Evolutionary conservation across 176 grass and related monocot species (phyloP).

Genomic region (Paspalum vaginatum): DNA sequence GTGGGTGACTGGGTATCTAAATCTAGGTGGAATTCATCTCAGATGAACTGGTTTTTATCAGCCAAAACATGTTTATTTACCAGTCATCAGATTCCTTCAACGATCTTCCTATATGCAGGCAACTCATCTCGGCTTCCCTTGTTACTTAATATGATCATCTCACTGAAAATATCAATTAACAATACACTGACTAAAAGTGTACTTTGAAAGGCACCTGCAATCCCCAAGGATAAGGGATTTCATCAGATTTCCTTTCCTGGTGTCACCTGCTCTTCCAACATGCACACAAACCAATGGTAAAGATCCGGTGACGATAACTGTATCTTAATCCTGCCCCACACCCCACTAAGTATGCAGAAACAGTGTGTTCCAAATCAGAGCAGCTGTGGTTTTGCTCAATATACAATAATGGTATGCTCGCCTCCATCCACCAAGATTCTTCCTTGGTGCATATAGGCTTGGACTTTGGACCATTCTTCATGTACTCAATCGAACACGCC

Average conservation of each 20-base stretch:
- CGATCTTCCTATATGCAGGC: conserved; percentile 8
- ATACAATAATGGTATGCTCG: conserved; percentile 40
- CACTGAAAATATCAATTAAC: conserved; percentile 38
- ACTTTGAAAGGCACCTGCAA: conserved; percentile 48
- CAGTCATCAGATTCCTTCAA: conserved; percentile 20
- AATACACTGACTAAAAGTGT: conserved; percentile 31
- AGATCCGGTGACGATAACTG: conserved; percentile 44
- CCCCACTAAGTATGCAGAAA: conserved; percentile 38
- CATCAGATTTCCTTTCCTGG: conserved; percentile 50
- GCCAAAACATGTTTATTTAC: background rate
- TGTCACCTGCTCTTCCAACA: conserved; percentile 65
- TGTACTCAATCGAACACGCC: conserved; percentile 41
- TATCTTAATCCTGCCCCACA: conserved; percentile 53
- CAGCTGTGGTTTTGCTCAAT: conserved; percentile 37
- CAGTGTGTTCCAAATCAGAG: conserved; percentile 45
- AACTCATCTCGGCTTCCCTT: conserved; percentile 19
- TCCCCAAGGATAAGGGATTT: conserved; percentile 51
- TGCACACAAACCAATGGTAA: conserved; percentile 39
- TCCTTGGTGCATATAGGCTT: conserved; percentile 42
- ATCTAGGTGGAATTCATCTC: conserved; percentile 14
- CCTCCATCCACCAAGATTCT: conserved; percentile 42
- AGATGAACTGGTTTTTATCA: conserved; percentile 34
- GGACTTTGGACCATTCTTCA: conserved; percentile 38
- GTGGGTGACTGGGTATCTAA: conserved; percentile 14
- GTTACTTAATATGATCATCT: conserved; percentile 34